These are phyloP conservation scores for Erythrophleum ivorense DNA, from an alignment of 331 rosid species.

Conservation along the genomic window DNA sequence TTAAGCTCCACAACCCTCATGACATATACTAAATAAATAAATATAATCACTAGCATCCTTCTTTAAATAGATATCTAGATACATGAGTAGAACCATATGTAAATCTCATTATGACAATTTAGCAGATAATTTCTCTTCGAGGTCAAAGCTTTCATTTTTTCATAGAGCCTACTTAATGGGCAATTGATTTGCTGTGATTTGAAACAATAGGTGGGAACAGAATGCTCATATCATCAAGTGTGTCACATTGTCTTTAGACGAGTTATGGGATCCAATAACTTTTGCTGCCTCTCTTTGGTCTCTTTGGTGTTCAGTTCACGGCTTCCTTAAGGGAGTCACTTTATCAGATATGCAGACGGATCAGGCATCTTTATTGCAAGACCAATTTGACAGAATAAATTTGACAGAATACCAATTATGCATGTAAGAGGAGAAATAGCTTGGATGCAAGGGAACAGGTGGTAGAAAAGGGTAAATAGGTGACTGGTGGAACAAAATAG, in stretches of 20 bases:
- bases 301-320: too few species aligned
- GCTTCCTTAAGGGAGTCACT: background rate
- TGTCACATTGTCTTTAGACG: background rate
- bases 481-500: background rate
- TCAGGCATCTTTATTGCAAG: background rate
- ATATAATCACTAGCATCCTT: background rate
- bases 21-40: background rate
- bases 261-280: too few species aligned
- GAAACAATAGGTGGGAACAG: background rate
- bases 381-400: background rate
- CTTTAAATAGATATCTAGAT: background rate
- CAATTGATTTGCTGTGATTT: background rate
- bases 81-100: background rate
- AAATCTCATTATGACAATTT: background rate
- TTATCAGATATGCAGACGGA: background rate
- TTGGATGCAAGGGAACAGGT: too few species aligned
- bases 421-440: background rate
- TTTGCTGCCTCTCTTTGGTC: too few species aligned
- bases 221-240: too few species aligned
- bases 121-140: too few species aligned
- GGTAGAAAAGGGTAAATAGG: too few species aligned
- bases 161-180: background rate
- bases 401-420: background rate
- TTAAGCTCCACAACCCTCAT: background rate
- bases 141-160: too few species aligned